These are phyloP conservation scores for Eutypa lata DNA, from an alignment of 2,329 filamentous ascomycete genomes.

Conservation along the genomic window DNA sequence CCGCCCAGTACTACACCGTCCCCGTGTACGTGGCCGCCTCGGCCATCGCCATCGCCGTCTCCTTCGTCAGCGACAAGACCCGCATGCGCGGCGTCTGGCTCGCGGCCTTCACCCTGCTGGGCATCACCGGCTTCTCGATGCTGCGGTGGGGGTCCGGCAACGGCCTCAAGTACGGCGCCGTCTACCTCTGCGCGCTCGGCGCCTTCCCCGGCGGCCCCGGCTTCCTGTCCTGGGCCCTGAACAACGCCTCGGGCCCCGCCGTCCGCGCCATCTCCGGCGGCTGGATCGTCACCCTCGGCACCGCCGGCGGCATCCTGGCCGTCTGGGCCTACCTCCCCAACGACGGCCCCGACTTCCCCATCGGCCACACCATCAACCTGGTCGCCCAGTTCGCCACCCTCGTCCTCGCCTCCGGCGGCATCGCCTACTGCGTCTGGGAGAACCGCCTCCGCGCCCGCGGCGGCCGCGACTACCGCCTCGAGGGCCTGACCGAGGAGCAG, in stretches of 20 bases:
- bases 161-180: conserved; percentile 42
- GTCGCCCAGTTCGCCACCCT: conserved; percentile 43
- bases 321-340: conserved; percentile 50
- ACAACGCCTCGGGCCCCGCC: conserved; percentile 55
- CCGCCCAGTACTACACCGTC: conserved; percentile 42
- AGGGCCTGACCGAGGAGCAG: conserved; percentile 45
- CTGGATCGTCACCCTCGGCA: conserved; percentile 54
- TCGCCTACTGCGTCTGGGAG: conserved; percentile 52
- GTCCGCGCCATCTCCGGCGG: conserved; percentile 53
- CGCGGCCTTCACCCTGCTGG: conserved; percentile 36
- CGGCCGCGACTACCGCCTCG: conserved; percentile 45
- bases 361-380: conserved; percentile 56
- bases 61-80: conserved; percentile 40
- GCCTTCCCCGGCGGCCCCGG: conserved; percentile 57
- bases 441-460: conserved; percentile 47
- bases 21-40: conserved; percentile 42
- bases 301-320: conserved; percentile 54
- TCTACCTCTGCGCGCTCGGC: conserved; percentile 54
- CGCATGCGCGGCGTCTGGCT: conserved; percentile 39
- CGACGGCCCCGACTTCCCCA: conserved; percentile 45
- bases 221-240: conserved; percentile 57
- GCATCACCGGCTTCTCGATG: conserved; percentile 49
- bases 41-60: conserved; percentile 35
- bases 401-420: conserved; percentile 43
- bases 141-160: conserved; percentile 40